Evolutionary conservation across 805 yeast species (phyloP), one percentile per base, ranked within the genome.

Genomic region (Cyberlindnera samutprakarnensis): DNA sequence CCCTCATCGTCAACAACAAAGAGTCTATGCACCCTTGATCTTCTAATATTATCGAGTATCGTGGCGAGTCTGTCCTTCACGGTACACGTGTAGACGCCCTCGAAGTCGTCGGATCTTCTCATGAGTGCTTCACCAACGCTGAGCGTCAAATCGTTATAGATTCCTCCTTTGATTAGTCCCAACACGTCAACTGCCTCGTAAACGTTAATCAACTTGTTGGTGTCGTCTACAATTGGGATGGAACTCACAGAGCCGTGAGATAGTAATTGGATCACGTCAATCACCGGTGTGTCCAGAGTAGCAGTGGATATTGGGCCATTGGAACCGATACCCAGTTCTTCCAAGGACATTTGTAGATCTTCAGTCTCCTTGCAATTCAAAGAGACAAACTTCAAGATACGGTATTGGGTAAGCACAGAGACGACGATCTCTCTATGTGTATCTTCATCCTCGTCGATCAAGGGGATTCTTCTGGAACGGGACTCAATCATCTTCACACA

Each of bases 21-120:
- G 51, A 92, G 70, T 56, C 99, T 71, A 55, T 92, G 96, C 39
- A 92, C 69, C 45, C 97, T 72, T 21, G 94, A 78, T 46, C 87
- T 82, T 49, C 96, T 73, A 38, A 92, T 86, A 22, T 95, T 88
- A 54, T 88, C 96, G 77, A 92, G 71, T 36, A 92, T 81, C 12
- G 94, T 85, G 39, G 90, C 80, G 36, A 92, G 63, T 41, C 88
- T 70, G 55, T 92, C 99, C 44, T 77, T 71, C 43, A 77, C 68
- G 0, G 96, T 85, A 59, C 98, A 92, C 0, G 97, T 92, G 59
- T 87, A 85, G 11, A 92, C 97, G 37, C 99, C 98, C 58, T 92
- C 97, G 49, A 90, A 92, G 54, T 92, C 96, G 46, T 88, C 96
- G 4, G 95, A 78, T 52, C 95, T 68, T 58, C 95, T 76, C 76